Conservation (phyloP, 2,329 filamentous ascomycete genomes). For the Alternaria novae-zelandiae region DNA sequence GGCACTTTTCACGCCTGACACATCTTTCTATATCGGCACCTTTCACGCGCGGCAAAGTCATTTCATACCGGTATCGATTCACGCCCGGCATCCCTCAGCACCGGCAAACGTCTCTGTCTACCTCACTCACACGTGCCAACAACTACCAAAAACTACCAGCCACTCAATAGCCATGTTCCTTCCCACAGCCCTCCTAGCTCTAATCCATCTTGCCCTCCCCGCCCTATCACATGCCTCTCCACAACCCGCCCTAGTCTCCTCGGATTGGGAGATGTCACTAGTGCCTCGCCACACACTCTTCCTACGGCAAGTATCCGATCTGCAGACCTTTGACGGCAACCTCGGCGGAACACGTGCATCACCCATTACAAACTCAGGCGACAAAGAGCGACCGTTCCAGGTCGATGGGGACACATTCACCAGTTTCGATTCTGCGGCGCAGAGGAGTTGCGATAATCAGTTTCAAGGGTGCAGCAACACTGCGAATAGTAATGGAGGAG, state of each 20-base stretch:
- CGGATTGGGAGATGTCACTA: constrained; percentile 31
- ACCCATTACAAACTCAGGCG: constrained; percentile 57
- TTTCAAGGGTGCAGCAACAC: constrained; percentile 61
- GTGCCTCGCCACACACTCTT: constrained; percentile 43
- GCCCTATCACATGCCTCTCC: constrained; percentile 30
- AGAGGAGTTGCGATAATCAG: constrained; percentile 69
- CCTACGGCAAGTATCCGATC: constrained; percentile 38
- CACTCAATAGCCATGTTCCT: constrained; percentile 20
- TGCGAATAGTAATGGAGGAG: constrained; percentile 45
- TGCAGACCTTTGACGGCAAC: constrained; percentile 51
- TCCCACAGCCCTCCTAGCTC: constrained; percentile 27
- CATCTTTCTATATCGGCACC: not conserved
- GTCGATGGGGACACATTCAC: constrained; percentile 56
- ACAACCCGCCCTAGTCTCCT: constrained; percentile 27
- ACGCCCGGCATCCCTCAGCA: not conserved
- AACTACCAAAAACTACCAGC: not conserved
- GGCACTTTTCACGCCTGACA: not conserved
- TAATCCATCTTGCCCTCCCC: constrained; percentile 30
- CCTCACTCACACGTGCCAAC: not conserved
- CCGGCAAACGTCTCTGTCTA: not conserved
- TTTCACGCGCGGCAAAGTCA: not conserved
- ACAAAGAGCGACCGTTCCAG: constrained; percentile 53
- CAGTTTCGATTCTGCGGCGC: constrained; percentile 60
- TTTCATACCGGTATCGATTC: not conserved
- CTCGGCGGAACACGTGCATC: constrained; percentile 61